Conservation (phyloP, 1,284 basidiomycete species). For the Sphaerobolus stellatus region DNA sequence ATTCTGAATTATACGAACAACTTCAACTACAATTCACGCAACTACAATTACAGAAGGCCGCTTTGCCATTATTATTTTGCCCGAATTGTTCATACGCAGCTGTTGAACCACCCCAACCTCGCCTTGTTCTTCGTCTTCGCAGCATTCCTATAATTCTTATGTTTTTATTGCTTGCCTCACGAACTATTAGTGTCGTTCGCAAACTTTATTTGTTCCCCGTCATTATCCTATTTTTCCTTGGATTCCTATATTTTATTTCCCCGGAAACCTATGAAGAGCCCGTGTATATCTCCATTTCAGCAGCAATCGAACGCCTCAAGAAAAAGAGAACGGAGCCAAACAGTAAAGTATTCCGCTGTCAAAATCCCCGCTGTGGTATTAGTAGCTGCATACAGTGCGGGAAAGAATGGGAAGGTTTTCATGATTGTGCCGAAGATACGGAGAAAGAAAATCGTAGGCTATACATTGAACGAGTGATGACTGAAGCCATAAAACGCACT, state of each 20-base stretch:
- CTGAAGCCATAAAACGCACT: constrained; percentile 14
- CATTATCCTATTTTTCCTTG: background rate
- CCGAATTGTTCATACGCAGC: constrained; percentile 9
- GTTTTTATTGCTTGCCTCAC: background rate
- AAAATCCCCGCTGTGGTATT: constrained; percentile 6
- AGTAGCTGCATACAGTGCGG: constrained; percentile 7
- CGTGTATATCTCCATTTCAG: background rate
- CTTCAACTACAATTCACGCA: constrained; percentile 8
- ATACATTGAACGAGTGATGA: constrained; percentile 10
- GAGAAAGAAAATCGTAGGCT: no score
- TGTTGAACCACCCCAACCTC: background rate
- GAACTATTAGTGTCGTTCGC: background rate
- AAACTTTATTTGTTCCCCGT: background rate
- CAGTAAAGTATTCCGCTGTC: constrained; percentile 6
- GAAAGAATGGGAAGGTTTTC: constrained; percentile 9
- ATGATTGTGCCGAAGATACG: constrained; percentile 7
- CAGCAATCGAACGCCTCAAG: constrained; percentile 1
- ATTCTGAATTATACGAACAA: background rate
- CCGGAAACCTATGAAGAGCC: no score
- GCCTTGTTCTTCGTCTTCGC: no score
- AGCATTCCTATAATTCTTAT: background rate
- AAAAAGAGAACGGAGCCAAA: background rate
- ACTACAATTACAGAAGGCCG: constrained; percentile 1
- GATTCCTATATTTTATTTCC: background rate
- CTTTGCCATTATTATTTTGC: constrained; percentile 2